phyloP scores from a whole-genome alignment of 495 filamentous ascomycete genomes.

The Aspergillus bridgeri region DNA sequence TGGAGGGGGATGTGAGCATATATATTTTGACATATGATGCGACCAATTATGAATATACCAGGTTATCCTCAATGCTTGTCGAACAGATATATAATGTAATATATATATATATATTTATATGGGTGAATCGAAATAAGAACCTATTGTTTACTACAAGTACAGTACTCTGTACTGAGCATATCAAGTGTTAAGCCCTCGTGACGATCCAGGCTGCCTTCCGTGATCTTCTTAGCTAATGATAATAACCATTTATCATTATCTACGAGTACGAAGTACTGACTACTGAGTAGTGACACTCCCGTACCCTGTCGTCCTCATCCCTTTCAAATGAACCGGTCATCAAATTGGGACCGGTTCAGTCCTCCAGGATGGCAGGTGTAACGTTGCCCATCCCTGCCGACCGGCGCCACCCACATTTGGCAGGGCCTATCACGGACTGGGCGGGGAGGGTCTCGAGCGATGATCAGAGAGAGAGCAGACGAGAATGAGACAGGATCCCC shows the following conservation, averaged over 20 bases:
- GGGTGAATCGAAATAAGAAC: too few relatives aligned
- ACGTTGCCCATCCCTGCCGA: conserved; percentile 1
- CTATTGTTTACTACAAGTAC: too few relatives aligned
- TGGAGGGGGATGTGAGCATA: too few relatives aligned
- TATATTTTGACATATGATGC: too few relatives aligned
- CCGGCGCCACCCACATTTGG: not conserved
- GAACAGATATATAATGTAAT: too few relatives aligned
- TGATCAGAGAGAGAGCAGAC: not conserved
- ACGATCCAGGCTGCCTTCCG: too few relatives aligned
- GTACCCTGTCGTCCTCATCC: not conserved
- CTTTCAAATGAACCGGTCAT: not conserved
- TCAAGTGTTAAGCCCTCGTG: too few relatives aligned
- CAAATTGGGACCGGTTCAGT: not conserved
- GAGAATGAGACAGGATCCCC: not conserved
- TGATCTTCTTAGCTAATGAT: not conserved
- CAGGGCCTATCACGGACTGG: not conserved
- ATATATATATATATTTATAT: too few relatives aligned
- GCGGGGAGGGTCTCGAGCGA: not conserved
- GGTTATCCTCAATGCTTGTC: too few relatives aligned
- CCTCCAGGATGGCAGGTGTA: not conserved
- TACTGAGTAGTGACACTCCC: not conserved
- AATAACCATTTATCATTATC: not conserved
- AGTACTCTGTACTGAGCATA: too few relatives aligned
- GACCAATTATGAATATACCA: too few relatives aligned
- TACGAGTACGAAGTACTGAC: not conserved